These are phyloP conservation scores for Aspergillus steynii DNA, from an alignment of 495 filamentous ascomycete species.

Conservation along the genomic window DNA sequence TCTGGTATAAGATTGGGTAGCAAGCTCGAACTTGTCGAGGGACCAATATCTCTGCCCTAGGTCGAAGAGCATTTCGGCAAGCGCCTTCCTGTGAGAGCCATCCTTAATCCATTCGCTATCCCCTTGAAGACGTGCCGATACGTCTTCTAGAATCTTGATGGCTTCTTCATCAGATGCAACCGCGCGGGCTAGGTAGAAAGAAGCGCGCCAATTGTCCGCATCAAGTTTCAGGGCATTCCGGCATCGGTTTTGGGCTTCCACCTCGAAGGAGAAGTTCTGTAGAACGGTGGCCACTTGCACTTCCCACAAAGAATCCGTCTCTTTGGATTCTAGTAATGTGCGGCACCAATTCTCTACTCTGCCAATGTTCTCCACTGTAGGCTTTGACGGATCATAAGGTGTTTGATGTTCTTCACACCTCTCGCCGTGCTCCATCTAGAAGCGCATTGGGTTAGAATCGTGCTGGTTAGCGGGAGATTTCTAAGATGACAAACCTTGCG, in stretches of 20 bases:
- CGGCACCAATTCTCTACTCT: constrained; percentile 19
- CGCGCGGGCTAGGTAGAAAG: constrained; percentile 2
- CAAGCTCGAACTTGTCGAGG: constrained; percentile 27
- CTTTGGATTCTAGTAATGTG: constrained; percentile 11
- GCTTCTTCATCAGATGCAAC: constrained; percentile 9
- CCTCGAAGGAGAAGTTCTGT: constrained; percentile 8
- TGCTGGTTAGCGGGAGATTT: not conserved
- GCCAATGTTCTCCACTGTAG: constrained; percentile 14
- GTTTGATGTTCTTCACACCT: not conserved
- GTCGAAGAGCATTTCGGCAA: constrained; percentile 22
- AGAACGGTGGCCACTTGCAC: constrained; percentile 35
- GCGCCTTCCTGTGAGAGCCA: not conserved
- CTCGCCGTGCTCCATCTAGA: constrained; percentile 9
- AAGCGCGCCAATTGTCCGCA: constrained; percentile 5
- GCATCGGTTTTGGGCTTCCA: constrained; percentile 21
- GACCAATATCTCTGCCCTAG: constrained; percentile 23
- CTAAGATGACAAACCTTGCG: constrained; percentile 16
- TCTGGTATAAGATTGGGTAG: constrained; percentile 10
- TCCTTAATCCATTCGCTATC: constrained; percentile 13
- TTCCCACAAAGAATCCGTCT: constrained; percentile 33
- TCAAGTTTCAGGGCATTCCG: constrained; percentile 35
- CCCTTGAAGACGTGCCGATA: constrained; percentile 7
- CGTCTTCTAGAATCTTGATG: constrained; percentile 3
- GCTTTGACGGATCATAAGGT: not conserved
- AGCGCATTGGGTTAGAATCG: not conserved